Evolutionary conservation across 2,329 filamentous ascomycete genomes (phyloP), one percentile per base, ranked within the genome.

Genomic region (Exophiala lecanii-corni): DNA sequence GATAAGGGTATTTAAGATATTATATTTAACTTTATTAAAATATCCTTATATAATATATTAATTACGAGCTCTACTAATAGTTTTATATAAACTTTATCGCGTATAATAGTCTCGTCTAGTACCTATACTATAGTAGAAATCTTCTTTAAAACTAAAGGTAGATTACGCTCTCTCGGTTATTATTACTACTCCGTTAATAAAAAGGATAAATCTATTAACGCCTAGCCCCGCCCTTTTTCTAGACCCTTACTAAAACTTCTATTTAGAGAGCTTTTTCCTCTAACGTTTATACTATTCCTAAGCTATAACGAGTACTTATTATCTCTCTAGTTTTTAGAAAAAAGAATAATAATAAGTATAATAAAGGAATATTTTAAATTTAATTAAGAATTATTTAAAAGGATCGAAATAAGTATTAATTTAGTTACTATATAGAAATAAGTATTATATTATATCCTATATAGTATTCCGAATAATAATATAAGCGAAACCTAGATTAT

Each of bases 111-210:
- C 26, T 13, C n/a, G n/a, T n/a, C n/a, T 13, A n/a, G 17, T 28
- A 39, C 16, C 6, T 30, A 25, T 39, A 39, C n/a, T 39, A 39
- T 34, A 34, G 16, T 7, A 28, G 25, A 28, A 9, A 28, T 9
- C 25, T 28, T 9, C 25, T 28, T 28, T 28, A 28, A n/a, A 28
- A 9, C n/a, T 9, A 9, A 9, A n/a, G n/a, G 9, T 28, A 28
- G 25, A 28, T 9, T 28, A 7, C 31, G 31, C 7, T 15, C 16
- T 34, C 9, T 9, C 9, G 15, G 7, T 7, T 9, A n/a, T 7
- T 9, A 9, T 9, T 34, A 34, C 31, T 34, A 9, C 7, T 34
- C 31, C 9, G 15, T 9, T 34, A 34, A 34, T 34, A 34, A 9
- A 34, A 28, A 28, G 7, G n/a, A 9, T 28, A 28, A 7, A 28